Percentiles rank a stretch among this genome's conserved stretches.
These are phyloP conservation scores for Teunomyces stri DNA, from an alignment of 805 yeast species.

Conservation along the genomic window DNA sequence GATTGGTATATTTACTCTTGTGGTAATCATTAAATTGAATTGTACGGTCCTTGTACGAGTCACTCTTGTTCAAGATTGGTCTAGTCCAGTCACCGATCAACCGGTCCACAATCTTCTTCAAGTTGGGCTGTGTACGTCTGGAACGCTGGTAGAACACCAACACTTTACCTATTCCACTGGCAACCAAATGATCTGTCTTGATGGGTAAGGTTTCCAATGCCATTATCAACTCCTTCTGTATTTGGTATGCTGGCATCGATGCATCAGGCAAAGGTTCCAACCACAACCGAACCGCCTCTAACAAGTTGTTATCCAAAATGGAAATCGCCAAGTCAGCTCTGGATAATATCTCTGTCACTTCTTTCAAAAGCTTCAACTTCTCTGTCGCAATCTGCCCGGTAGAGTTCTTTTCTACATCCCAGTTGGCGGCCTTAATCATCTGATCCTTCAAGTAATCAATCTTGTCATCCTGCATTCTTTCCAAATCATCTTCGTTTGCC, in stretches of 20 bases:
- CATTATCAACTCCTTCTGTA: conserved; percentile 80
- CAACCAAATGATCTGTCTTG: conserved; percentile 92
- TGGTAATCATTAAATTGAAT: conserved; percentile 70
- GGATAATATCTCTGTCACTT: conserved; percentile 70
- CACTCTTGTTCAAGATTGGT: conserved; percentile 94
- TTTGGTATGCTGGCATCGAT: conserved; percentile 94
- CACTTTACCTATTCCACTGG: conserved; percentile 91
- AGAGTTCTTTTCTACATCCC: conserved; percentile 60
- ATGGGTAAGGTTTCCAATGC: conserved; percentile 80
- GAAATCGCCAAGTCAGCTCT: conserved; percentile 88
- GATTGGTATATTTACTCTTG: conserved; percentile 48
- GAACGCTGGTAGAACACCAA: conserved; percentile 90
- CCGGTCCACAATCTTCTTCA: conserved; percentile 86
- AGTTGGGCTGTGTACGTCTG: conserved; percentile 79
- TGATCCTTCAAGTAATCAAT: conserved; percentile 77
- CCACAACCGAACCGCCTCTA: conserved; percentile 95
- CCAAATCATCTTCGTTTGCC: conserved; percentile 89
- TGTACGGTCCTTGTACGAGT: conserved; percentile 85
- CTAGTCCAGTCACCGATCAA: conserved; percentile 97
- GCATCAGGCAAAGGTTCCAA: conserved; percentile 98
- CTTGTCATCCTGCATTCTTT: conserved; percentile 90
- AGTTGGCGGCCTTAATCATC: conserved; percentile 86
- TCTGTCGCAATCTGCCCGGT: conserved; percentile 69
- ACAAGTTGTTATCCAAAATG: conserved; percentile 85
- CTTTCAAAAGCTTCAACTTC: conserved; percentile 76